Evolutionary conservation across 192 early-diverging fungal species (phyloP).

Genomic region (Podila minutissima): DNA sequence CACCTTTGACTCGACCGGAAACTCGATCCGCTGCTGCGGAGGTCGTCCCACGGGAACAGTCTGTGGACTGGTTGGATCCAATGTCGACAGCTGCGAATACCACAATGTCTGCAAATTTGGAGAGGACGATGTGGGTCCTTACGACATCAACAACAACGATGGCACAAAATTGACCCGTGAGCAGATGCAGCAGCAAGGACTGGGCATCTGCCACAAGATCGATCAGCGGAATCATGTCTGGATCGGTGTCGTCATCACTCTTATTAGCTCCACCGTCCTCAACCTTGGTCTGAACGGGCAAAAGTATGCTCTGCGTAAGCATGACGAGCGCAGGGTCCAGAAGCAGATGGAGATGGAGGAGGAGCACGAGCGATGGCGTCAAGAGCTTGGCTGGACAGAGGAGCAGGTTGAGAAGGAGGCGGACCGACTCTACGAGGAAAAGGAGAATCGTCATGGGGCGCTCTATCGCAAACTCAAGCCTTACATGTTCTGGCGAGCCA

Average conservation of each 20-base stretch:
- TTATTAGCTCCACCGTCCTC: constrained; percentile 71
- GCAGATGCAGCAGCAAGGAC: constrained; percentile 34
- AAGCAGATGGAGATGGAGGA: constrained; percentile 47
- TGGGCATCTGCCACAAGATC: constrained; percentile 56
- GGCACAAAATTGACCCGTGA: constrained; percentile 10
- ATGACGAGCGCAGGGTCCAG: constrained; percentile 57
- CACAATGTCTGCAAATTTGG: constrained; percentile 50
- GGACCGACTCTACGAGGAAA: constrained; percentile 26
- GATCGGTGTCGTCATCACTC: constrained; percentile 78
- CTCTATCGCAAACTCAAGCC: constrained; percentile 48
- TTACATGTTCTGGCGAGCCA: constrained; percentile 53
- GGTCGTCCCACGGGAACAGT: constrained; percentile 52
- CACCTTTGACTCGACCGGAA: constrained; percentile 27
- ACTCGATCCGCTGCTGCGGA: constrained; percentile 60
- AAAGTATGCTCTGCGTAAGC: constrained; percentile 79
- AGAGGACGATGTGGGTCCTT: background rate
- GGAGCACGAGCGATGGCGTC: constrained; percentile 45
- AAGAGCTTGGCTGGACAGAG: constrained; percentile 46
- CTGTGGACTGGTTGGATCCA: constrained; percentile 57
- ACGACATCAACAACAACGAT: constrained; percentile 2
- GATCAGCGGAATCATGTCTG: constrained; percentile 66
- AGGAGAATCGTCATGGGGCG: constrained; percentile 25
- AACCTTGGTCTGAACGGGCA: constrained; percentile 87
- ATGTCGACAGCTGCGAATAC: constrained; percentile 61
- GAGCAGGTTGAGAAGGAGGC: constrained; percentile 35